These are phyloP conservation scores for Taphrina confusa DNA, from an alignment of 1,139 yeast species.

Conservation along the genomic window DNA sequence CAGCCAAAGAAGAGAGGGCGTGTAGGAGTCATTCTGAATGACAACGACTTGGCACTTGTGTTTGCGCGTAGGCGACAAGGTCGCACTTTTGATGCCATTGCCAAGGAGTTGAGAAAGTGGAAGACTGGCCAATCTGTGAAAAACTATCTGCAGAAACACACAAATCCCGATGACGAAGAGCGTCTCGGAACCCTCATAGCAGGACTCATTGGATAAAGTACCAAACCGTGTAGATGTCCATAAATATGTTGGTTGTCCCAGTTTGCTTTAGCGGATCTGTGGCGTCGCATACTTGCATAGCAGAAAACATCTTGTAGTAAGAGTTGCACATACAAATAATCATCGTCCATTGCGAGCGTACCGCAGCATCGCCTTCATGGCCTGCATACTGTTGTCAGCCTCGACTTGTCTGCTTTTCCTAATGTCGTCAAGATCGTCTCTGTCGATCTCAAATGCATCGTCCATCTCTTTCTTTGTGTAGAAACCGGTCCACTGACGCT, in stretches of 20 bases:
- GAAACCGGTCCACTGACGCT: constrained; percentile 30
- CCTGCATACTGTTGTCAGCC: background rate
- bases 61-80: constrained; percentile 16
- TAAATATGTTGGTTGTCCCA: too few relatives aligned
- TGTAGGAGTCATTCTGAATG: background rate
- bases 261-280: too few relatives aligned
- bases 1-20: constrained; percentile 2
- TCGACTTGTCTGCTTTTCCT: constrained; percentile 18
- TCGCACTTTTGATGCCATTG: constrained; percentile 3
- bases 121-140: constrained; percentile 23
- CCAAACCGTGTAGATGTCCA: too few relatives aligned
- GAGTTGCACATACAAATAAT: too few relatives aligned
- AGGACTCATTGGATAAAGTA: too few relatives aligned
- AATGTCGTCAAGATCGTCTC: constrained; percentile 29
- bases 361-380: constrained; percentile 16
- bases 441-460: constrained; percentile 29
- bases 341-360: constrained; percentile 25
- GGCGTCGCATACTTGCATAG: too few relatives aligned
- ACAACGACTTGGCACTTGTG: background rate
- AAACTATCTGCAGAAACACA: constrained; percentile 5
- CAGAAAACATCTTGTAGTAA: too few relatives aligned
- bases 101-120: constrained; percentile 14
- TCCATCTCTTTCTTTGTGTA: constrained; percentile 24
- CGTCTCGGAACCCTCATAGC: background rate
- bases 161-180: background rate